Evolutionary conservation across 495 filamentous ascomycete genomes (phyloP), one percentile per base, ranked within the genome.

Genomic region (Aspergillus homomorphus): DNA sequence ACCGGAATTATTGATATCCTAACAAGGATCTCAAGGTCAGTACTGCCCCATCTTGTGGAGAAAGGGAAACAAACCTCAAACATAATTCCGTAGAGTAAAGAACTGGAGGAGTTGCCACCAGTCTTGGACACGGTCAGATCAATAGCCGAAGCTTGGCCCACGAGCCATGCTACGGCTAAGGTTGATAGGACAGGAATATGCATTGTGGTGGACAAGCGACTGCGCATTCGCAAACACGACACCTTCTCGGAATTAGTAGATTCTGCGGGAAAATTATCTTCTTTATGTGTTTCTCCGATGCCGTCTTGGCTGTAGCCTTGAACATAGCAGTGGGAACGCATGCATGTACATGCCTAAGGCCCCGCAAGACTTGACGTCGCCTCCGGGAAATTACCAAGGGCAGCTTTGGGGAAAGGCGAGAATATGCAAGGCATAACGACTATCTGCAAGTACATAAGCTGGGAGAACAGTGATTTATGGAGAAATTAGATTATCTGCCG

Each of bases 1-100:
- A 19, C 87, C 88, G 12, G 82, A 87, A 65, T 91, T 83, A 67
- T 89, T 87, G 70, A 88, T 88, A 66, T 89, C 86, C 83, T 87
- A 0, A 22, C 3, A 10, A 20, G 48, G 38, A 52, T 28, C 3
- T 49, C n/a, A 14, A 12, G 7, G 8, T 18, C 30, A n/a, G 30
- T 20, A 42, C 4, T 7, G 1, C 41, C 26, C 26, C 4, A 28
- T 4, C 26, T 9, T 9, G 3, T 28, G 3, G 26, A 4, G 26
- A 28, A 28, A 28, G 4, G 9, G 3, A 12, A 38, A 2, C 10
- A 38, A 54, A 76, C 76, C 73, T 85, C 82, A 56, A 84, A 85
- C 81, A 85, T 84, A 26, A 81, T 66, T 8, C 83, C 83, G 71
- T 84, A 85, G 26, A 80, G 73, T 15, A 80, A 62, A 1, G 81